A percentile compares a stretch with the other conserved stretches of the same genome.
phyloP scores from a whole-genome alignment of 2,329 filamentous ascomycete species.

The Aspergillus pseudoglaucus region DNA sequence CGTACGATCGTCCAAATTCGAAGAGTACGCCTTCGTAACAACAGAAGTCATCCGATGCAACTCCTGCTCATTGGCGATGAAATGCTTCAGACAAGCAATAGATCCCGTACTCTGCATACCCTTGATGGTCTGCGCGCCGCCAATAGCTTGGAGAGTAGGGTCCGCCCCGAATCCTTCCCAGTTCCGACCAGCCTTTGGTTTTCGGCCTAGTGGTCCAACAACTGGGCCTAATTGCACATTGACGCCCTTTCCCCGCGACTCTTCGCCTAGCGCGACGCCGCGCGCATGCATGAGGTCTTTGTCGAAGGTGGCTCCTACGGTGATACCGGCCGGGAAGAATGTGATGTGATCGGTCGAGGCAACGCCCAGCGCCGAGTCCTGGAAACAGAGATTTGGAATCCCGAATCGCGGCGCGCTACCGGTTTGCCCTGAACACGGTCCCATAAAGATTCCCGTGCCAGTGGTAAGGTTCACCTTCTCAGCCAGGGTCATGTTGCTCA shows the following conservation, averaged over 20 bases:
- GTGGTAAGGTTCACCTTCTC: conserved; percentile 74
- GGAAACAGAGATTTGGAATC: conserved; percentile 64
- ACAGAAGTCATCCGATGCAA: conserved; percentile 45
- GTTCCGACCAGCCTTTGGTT: conserved; percentile 65
- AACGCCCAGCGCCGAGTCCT: conserved; percentile 66
- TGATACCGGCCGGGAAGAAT: conserved; percentile 74
- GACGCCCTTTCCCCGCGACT: conserved; percentile 66
- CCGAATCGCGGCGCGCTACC: conserved; percentile 64
- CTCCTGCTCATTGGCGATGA: conserved; percentile 45
- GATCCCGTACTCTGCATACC: conserved; percentile 53
- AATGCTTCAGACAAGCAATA: conserved; percentile 54
- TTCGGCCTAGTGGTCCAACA: conserved; percentile 65
- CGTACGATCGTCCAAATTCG: conserved; percentile 47
- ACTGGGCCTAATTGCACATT: conserved; percentile 65
- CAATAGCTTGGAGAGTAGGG: conserved; percentile 55
- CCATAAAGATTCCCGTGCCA: conserved; percentile 67
- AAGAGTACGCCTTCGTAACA: conserved; percentile 34
- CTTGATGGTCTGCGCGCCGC: conserved; percentile 47
- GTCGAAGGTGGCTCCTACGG: conserved; percentile 66
- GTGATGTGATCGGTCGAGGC: conserved; percentile 68
- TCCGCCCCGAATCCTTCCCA: conserved; percentile 72
- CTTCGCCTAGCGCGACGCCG: conserved; percentile 61
- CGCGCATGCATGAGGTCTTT: conserved; percentile 65
- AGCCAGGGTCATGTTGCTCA: conserved; percentile 69
- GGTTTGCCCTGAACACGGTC: conserved; percentile 68